Base-by-base conservation (phyloP, 768 basidiomycete species). In the Mrakia frigida region DNA sequence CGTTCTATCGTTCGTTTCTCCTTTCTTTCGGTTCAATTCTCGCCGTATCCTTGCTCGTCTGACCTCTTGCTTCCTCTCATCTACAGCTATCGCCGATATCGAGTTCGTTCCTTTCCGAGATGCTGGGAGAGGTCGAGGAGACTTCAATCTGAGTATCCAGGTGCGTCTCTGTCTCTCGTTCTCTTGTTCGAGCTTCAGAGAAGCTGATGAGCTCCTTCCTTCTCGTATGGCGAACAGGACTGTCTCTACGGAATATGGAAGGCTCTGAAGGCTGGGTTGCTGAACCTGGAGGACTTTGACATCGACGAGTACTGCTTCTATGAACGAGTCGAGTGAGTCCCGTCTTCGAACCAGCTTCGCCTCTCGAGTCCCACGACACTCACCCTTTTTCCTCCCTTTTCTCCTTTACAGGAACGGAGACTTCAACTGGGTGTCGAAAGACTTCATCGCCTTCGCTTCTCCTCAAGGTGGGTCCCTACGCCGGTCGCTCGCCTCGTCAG, bases 91-190 rank as follows among this genome's bases (percentile, higher is more conserved):
- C 73, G 92, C 94, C 43, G 90, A 93, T 81, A 82, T 94, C 52
- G 93, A 96, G 84, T 93, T 95, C 82, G 92, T 93, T 90, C 91
- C 93, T 23, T 98, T 98, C 82, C 88, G 97, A 77, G 97, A 99
- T 81, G 97, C 97, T 28, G 95, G 96, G 5, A 88, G 92, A 56
- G 94, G 94, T 1, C 89, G 89, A 18, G 92, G 93, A 13, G 94
- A 98, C 83, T 97, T 94, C 85, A 93, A 91, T 81, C 88, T 98
- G 75, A 92, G 87, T 78, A 93, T 98, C 72, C 95, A 97, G 82
- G 94, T 96, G 81, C 92, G 93, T 82, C 46, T 50, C 14, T 86
- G 46, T 28, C 16, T 52, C 6, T 52, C 50, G 52, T n/a, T 28
- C n/a, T 7, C 6, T 56, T 25, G 56, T 3, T 2, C n/a, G 25